phyloP scores from a whole-genome alignment of 805 yeast species.

The Teunomyces kruisii region DNA sequence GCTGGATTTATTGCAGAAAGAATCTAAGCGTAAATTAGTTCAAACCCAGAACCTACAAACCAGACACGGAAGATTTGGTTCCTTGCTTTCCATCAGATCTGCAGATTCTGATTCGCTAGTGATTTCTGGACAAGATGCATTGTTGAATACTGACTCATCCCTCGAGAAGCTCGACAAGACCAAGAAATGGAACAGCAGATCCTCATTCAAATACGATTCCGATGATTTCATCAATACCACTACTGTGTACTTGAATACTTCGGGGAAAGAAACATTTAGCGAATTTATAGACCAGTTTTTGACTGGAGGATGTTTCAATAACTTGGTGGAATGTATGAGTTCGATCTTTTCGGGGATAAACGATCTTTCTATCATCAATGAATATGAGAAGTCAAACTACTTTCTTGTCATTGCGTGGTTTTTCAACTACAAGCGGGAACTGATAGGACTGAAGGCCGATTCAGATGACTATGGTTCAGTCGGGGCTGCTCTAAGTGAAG shows the following conservation, averaged over 20 bases:
- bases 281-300: conserved; percentile 56
- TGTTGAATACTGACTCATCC: conserved; percentile 50
- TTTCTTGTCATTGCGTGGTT: conserved; percentile 74
- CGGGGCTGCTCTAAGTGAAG: conserved; percentile 59
- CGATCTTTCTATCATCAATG: conserved; percentile 31
- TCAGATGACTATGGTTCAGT: conserved; percentile 42
- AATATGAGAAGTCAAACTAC: conserved; percentile 44
- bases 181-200: conserved; percentile 60
- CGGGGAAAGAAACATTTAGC: conserved; percentile 22
- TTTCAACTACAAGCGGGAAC: conserved; percentile 57
- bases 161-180: conserved; percentile 64
- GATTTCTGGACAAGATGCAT: conserved; percentile 68
- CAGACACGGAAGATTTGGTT: conserved; percentile 90
- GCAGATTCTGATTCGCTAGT: conserved; percentile 62
- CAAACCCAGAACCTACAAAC: conserved; percentile 55
- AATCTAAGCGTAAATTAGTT: conserved; percentile 50
- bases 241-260: conserved; percentile 25
- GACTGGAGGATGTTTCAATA: conserved; percentile 73
- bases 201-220: conserved; percentile 39
- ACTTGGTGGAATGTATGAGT: conserved; percentile 55
- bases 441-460: conserved; percentile 24
- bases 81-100: conserved; percentile 71
- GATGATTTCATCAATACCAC: conserved; percentile 30
- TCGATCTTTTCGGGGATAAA: conserved; percentile 37
- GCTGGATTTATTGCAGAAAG: conserved; percentile 56